Conservation (phyloP, 768 basidiomycete species). For the Cantharellus cinnabarinus region DNA sequence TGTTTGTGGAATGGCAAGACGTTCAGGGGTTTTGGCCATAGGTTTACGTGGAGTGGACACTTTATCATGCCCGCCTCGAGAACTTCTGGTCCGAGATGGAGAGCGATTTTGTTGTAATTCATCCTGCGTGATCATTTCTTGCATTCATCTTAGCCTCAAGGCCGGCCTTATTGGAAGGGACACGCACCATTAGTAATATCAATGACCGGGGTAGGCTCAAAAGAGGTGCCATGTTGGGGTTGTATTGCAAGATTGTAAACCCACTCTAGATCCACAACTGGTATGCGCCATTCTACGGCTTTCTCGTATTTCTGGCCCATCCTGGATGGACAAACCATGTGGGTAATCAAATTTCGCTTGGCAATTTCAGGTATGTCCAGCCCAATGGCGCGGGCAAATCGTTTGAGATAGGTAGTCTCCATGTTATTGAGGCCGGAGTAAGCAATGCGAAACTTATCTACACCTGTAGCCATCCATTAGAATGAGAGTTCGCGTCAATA, state of each 20-base stretch:
- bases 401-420: slow-evolving; percentile 41
- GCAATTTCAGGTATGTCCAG: slow-evolving; percentile 31
- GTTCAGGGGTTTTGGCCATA: background rate
- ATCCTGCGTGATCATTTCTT: no score
- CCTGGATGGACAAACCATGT: slow-evolving; percentile 57
- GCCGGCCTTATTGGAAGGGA: no score
- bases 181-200: no score
- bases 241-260: slow-evolving; percentile 17
- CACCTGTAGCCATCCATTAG: slow-evolving; percentile 20
- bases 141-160: no score
- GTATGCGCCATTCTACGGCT: slow-evolving; percentile 58
- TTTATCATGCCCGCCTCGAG: no score
- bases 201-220: background rate
- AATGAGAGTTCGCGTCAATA: background rate
- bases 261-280: slow-evolving; percentile 56
- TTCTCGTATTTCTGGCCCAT: slow-evolving; percentile 57
- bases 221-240: background rate
- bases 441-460: slow-evolving; percentile 37
- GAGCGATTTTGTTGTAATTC: no score
- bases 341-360: slow-evolving; percentile 43
- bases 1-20: background rate
- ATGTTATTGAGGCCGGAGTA: slow-evolving; percentile 55
- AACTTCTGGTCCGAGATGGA: no score
- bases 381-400: slow-evolving; percentile 53
- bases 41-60: background rate